These are phyloP conservation scores for Pythium myriotylum DNA, from an alignment of 352 stramenopile species.

Conservation along the genomic window DNA sequence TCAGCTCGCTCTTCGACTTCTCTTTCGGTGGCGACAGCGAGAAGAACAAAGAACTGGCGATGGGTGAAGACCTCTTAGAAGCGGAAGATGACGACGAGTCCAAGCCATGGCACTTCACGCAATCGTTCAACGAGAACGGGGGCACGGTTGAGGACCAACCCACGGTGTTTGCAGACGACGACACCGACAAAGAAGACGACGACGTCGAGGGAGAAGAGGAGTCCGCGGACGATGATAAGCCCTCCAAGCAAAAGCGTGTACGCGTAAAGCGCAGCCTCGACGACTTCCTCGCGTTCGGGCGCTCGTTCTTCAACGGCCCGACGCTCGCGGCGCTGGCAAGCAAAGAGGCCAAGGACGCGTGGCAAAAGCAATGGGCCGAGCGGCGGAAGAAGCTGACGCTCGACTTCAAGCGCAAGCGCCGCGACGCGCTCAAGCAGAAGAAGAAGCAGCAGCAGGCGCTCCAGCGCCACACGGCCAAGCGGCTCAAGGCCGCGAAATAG, in stretches of 20 bases:
- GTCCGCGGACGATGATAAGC: slow-evolving; percentile 12
- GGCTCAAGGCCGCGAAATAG: slow-evolving; percentile 34
- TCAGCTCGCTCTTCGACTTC: slow-evolving; percentile 75
- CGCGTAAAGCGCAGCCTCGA: slow-evolving; percentile 36
- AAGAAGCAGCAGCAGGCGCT: slow-evolving; percentile 65
- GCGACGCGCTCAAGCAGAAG: slow-evolving; percentile 71
- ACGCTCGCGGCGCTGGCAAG: slow-evolving; percentile 22
- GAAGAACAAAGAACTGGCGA: slow-evolving; percentile 32
- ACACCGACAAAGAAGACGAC: slow-evolving; percentile 34
- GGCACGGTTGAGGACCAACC: slow-evolving; percentile 43
- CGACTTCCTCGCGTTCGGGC: slow-evolving; percentile 69
- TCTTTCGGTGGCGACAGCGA: slow-evolving; percentile 54
- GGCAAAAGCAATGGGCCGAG: slow-evolving; percentile 47
- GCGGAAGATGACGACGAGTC: slow-evolving; percentile 24
- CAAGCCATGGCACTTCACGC: slow-evolving; percentile 47
- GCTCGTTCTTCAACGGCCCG: slow-evolving; percentile 40
- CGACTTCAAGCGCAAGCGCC: slow-evolving; percentile 83
- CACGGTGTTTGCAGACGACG: slow-evolving; percentile 16
- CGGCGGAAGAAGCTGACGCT: slow-evolving; percentile 73
- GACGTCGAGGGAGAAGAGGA: slow-evolving; percentile 25
- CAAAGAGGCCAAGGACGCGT: slow-evolving; percentile 21
- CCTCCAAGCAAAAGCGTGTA: slow-evolving; percentile 44
- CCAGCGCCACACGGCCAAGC: slow-evolving; percentile 33
- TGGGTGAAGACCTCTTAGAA: slow-evolving; percentile 59
- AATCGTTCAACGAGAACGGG: slow-evolving; percentile 38